Conservation (phyloP, 148 eudicot genomes). For the Camellia granthamiana region DNA sequence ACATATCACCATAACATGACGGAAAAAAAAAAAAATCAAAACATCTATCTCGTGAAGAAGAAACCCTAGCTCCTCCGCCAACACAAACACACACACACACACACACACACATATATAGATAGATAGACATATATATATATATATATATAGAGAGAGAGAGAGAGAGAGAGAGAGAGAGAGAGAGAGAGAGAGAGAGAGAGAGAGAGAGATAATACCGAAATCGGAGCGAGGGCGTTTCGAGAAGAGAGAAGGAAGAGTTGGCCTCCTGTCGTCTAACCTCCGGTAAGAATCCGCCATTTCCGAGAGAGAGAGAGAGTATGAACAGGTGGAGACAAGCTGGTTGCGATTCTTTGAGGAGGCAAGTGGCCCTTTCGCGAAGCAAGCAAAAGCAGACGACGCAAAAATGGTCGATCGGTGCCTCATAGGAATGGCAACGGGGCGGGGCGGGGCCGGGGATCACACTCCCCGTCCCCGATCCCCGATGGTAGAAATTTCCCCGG, state of each 20-base stretch:
- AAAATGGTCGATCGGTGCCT: too few species aligned
- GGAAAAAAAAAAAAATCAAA: neutral
- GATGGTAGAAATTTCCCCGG: too few species aligned
- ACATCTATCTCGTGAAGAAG: neutral
- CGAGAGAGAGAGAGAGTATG: neutral
- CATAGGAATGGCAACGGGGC: too few species aligned
- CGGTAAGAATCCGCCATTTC: constrained; percentile 57
- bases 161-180: neutral
- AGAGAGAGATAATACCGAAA: constrained; percentile 37
- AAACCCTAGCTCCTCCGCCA: neutral
- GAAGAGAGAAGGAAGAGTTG: constrained; percentile 25
- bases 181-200: neutral
- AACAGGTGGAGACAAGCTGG: too few species aligned
- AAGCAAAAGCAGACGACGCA: neutral
- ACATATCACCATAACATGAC: neutral
- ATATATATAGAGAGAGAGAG: neutral
- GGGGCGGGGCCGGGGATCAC: too few species aligned
- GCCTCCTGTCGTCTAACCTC: constrained; percentile 52
- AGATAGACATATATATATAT: too few species aligned
- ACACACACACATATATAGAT: neutral
- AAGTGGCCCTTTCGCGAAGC: neutral
- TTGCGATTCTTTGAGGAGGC: neutral
- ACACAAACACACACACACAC: neutral
- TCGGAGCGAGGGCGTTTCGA: constrained; percentile 76
- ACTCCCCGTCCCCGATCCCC: too few species aligned